Base-by-base conservation (phyloP, 345 rosid genomes). In the Bruguiera gymnorhiza region DNA sequence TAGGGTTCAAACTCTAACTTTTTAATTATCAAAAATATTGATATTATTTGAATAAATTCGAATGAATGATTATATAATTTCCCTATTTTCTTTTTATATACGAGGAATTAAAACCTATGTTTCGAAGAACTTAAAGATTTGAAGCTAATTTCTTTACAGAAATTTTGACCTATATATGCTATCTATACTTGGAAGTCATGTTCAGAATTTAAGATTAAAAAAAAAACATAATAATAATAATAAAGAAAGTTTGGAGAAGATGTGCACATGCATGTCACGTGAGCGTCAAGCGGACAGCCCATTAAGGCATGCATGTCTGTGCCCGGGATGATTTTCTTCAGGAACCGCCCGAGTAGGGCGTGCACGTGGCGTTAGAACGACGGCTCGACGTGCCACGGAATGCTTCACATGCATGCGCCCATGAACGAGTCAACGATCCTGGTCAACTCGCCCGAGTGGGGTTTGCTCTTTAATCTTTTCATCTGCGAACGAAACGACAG, bases 401-500 rank as follows among this genome's bases (percentile, higher is more conserved):
- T 67, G 34, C 37, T 4, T 6, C 5, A 1, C 3, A 26, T 2
- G 3, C 1, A 13, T 27, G 29, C 29, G 2, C 21, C 23, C 15
- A 21, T 6, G 3, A 7, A 6, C 71, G 63, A 36, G 37, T 34
- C 62, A 15, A 68, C 16, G 0, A 2, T 8, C 18, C 24, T 60
- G 6, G 51, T 50, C 11, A 60, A 70, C 66, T 32, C 66, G 60
- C 16, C 59, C 60, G 51, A 61, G 66, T 69, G 16, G 30, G 31
- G 31, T 78, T 43, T 70, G 65, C 62, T 6, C 9, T 8, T 7
- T 2, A 1, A 3, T 27, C 48, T 73, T 60, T 65, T 75, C 53
- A 65, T 50, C 70, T 62, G 68, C 74, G 70, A 84, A 77, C 83
- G 79, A 52, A 75, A 80, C 82, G 83, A 80, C 85, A 85, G 75